A percentile compares a stretch with the other conserved stretches of the same genome.
phyloP scores from a whole-genome alignment of 1,139 yeast species.

The Torulaspora globosa region DNA sequence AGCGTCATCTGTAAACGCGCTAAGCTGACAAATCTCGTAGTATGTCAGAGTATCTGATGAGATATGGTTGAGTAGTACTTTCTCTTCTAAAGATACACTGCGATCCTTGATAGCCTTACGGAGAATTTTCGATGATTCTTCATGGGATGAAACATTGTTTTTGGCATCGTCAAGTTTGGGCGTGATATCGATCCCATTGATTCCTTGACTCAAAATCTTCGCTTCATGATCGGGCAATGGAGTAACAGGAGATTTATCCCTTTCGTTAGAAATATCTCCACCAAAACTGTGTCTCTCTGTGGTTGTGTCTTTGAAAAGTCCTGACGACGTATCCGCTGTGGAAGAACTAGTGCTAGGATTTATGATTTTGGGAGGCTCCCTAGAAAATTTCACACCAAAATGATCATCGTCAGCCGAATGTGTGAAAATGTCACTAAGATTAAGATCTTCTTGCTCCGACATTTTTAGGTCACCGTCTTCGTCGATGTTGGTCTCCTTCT shows the following conservation, averaged over 20 bases:
- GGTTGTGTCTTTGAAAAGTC: not conserved
- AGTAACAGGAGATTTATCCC: slow-evolving; percentile 17
- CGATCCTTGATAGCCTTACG: slow-evolving; percentile 5
- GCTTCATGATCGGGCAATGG: slow-evolving; percentile 19
- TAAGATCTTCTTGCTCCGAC: slow-evolving; percentile 29
- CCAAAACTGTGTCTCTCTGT: slow-evolving; percentile 6
- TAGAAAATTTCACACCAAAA: slow-evolving; percentile 28
- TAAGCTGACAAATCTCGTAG: slow-evolving; percentile 21
- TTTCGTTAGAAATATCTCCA: slow-evolving; percentile 11
- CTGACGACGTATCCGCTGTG: slow-evolving; percentile 6
- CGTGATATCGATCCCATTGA: slow-evolving; percentile 16
- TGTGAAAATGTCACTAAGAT: slow-evolving; percentile 28
- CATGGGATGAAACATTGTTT: not conserved
- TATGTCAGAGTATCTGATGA: slow-evolving; percentile 16
- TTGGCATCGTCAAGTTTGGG: not conserved
- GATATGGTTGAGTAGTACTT: slow-evolving; percentile 8
- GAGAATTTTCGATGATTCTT: slow-evolving; percentile 14
- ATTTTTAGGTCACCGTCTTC: slow-evolving; percentile 33
- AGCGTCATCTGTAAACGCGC: slow-evolving; percentile 6
- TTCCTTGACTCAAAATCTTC: slow-evolving; percentile 15
- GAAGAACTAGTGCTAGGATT: slow-evolving; percentile 13
- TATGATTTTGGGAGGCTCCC: slow-evolving; percentile 26
- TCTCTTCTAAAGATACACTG: not conserved
- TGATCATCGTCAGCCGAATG: slow-evolving; percentile 15
- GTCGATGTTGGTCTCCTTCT: not conserved